Evolutionary conservation across 2,329 filamentous ascomycete species (phyloP), one percentile per base, ranked within the genome.

Genomic region (Beauveria brongniartii): DNA sequence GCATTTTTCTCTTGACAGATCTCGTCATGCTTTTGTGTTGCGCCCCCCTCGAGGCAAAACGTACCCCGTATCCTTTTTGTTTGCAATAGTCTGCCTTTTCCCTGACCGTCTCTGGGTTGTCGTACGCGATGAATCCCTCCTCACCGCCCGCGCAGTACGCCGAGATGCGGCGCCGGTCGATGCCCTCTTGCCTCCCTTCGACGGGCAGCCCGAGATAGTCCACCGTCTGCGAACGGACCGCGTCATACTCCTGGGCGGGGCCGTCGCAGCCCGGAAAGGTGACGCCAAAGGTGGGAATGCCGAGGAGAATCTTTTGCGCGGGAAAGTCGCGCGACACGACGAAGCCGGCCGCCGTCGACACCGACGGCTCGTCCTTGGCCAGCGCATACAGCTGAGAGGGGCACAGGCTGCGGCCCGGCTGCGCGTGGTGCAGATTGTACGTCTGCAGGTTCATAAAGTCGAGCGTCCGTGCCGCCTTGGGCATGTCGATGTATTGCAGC

Each of bases 371-470:
- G 64, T 81, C 82, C 64, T 83, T 80, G 59, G 73, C 76, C 61
- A 84, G 80, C 1, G 84, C 77, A 69, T 86, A 90, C 1, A 94
- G 82, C 69, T 92, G 89, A 5, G 89, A 84, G 59, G 93, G 90
- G 70, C 93, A 88, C 7, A 89, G 90, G 51, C 83, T 84, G 61
- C 81, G 81, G 34, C 77, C 70, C 1, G 82, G 83, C 89, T 89
- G 92, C 3, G 83, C 78, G 1, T 90, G 89, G 28, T 82, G 85
- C 69, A 92, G 90, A 72, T 94, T 90, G 72, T 92, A 94, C 1
- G 89, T 83, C 82, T 89, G 91, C 41, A 94, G 75, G 71, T 93
- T 93, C 71, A 94, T 76, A 64, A 87, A 81, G 72, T 93, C 89
- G 41, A 94, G 78, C 66, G 89, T 86, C 51, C 82, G 75, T 55